phyloP scores from a whole-genome alignment of 2,329 filamentous ascomycete genomes.

The Hypoxylon sp. region DNA sequence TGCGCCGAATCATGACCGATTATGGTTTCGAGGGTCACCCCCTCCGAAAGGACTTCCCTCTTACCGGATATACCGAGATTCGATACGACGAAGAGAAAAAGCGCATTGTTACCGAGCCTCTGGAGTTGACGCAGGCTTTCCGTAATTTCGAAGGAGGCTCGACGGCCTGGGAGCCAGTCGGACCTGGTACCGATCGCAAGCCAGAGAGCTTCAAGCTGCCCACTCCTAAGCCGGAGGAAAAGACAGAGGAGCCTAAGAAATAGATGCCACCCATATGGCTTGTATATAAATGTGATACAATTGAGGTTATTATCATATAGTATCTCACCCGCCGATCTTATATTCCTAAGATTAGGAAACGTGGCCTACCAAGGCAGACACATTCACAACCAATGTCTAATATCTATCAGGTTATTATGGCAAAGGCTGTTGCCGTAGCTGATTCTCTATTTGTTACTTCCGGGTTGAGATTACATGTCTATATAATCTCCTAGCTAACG shows the following conservation, averaged over 20 bases:
- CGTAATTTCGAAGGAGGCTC: constrained; percentile 96
- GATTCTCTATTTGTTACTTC: no score
- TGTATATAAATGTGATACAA: constrained; percentile 56
- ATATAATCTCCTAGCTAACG: not conserved
- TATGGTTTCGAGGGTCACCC: constrained; percentile 99
- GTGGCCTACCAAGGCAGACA: not conserved
- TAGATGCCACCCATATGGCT: constrained; percentile 61
- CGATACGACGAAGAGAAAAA: constrained; percentile 99
- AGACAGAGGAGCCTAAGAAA: constrained; percentile 93
- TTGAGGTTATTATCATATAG: constrained; percentile 40
- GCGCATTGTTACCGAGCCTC: constrained; percentile 96
- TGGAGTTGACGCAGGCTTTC: constrained; percentile 98
- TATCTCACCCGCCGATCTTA: constrained; percentile 7
- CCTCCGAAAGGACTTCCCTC: constrained; percentile 95
- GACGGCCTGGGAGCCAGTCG: constrained; percentile 77
- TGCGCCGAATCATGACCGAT: constrained; percentile 98
- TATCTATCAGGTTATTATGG: not conserved
- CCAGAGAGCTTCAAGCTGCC: constrained; percentile 94
- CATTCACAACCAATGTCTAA: not conserved
- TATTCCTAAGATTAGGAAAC: not conserved
- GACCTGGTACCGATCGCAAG: constrained; percentile 79
- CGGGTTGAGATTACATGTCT: not conserved
- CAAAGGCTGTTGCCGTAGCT: no score
- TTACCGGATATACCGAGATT: constrained; percentile 98
- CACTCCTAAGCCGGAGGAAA: constrained; percentile 93